Conservation (phyloP, 2,329 filamentous ascomycete species). For the Nemania sp. region DNA sequence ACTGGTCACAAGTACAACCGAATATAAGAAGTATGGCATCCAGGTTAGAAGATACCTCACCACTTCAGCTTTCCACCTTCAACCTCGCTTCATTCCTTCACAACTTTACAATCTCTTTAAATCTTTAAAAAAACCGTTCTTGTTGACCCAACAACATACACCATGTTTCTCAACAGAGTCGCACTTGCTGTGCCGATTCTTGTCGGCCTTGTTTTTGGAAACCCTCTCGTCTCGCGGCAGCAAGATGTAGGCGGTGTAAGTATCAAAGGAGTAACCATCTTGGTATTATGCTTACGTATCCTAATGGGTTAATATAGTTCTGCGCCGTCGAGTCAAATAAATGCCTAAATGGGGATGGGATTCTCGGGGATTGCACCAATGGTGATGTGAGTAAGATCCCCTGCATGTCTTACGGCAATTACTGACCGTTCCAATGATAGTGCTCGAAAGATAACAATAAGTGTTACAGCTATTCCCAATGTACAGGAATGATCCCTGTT, state of each 20-base stretch:
- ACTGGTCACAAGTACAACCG: neutral
- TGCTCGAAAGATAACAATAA: conserved; percentile 4
- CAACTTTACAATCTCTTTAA: neutral
- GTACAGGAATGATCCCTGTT: conserved; percentile 3
- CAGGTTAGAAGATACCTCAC: neutral
- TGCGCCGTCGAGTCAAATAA: conserved; percentile 5
- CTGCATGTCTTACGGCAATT: neutral
- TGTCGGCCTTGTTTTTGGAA: neutral
- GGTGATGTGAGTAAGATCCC: neutral
- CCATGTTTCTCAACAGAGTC: neutral
- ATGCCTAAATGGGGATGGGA: neutral
- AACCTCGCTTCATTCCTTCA: neutral
- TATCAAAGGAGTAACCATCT: neutral
- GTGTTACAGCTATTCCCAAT: conserved; percentile 3
- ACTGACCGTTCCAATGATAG: neutral
- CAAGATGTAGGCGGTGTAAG: conserved; percentile 8
- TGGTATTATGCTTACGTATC: conserved; percentile 3
- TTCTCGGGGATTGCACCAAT: conserved; percentile 3
- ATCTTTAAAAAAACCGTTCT: neutral
- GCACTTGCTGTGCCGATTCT: neutral
- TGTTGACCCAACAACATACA: neutral
- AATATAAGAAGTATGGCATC: conserved; percentile 1
- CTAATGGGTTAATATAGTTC: neutral
- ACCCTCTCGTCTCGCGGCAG: neutral
- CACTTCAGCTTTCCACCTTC: neutral